Evolutionary conservation across 257 asterid genomes (phyloP), one percentile per base, ranked within the genome.

Genomic region (Penstemon davidsonii): DNA sequence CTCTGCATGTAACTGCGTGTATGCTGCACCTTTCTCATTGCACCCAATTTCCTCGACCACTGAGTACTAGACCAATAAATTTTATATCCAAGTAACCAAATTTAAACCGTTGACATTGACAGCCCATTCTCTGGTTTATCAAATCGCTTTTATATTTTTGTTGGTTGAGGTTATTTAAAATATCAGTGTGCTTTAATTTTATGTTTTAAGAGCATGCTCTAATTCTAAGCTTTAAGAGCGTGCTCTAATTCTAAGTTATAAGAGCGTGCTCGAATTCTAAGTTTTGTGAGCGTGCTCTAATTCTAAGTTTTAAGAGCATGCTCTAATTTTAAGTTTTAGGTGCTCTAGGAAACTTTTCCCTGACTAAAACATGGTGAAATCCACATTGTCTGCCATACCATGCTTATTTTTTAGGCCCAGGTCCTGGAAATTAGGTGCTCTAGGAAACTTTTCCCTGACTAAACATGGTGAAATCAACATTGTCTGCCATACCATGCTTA

Each of bases 1-100:
- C 59, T 41, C 64, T 45, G 42, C 37, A 41, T 72, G 36, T 72
- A 54, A 18, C 60, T 10, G 18, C 45, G 55, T 64, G 60, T 6
- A 54, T 18, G 40, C 51, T 25, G 54, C 19, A 9, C 8, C 49
- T 15, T 18, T 51, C 37, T 10, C 46, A 50, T 60, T 12, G 67
- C 58, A 7, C 52, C 8, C 38, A 9, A 47, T 12, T 50, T 19
- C 50, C 60, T n/a, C n/a, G 13, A 39, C 15, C 60, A 65, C 45
- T 10, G n/a, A 36, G 36, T 49, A 60, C 5, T 40, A 59, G 2
- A 60, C 41, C 41, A 12, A 40, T 40, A 36, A 40, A 60, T 5
- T 40, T 3, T 4, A 12, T 12, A 39, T 58, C 11, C 33, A 45
- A 13, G 13, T 6, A 60, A 39, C 38, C 13, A 38, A 57, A 68